Evolutionary conservation across 2,329 filamentous ascomycete genomes (phyloP), one percentile per base, ranked within the genome.

Genomic region (Podosphaera aphanis): DNA sequence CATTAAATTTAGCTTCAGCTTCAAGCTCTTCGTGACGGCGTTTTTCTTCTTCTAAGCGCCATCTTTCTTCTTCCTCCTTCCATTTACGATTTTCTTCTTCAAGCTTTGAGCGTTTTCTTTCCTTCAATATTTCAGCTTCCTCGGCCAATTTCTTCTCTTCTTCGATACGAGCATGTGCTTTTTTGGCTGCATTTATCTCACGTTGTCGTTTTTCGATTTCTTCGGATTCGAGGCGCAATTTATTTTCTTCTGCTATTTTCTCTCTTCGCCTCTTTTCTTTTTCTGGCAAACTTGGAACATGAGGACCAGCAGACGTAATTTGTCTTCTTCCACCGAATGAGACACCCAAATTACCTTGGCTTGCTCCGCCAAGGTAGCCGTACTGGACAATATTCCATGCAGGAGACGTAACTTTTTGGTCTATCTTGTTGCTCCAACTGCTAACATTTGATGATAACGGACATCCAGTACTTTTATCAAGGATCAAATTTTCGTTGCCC

Each of bases 371-470:
- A 80, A 95, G 90, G 62, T 94, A 98, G 6, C 90, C 86, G 59
- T 98, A 98, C 60, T 98, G 90, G 47, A 86, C 81, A 54, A 95
- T 95, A 59, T 95, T 98, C 90, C 90, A 98, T 1, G 90, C 90
- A 0, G 90, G 90, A 21, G 78, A 70, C 1, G 86, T 94, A 39
- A 70, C 71, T 15, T 73, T 74, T 61, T 94, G 82, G 53, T 94
- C 83, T 46, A 73, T 71, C 61, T 73, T 83, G 60, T 76, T 92
- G 62, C 83, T 93, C 90, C 90, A 95, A 62, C 77, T 92, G 59
- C 82, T 93, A 50, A 88, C 74, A 1, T 66, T 58, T 35, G 72
- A 67, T 44, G 75, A 69, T 48, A 66, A 61, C 13, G 68, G 61
- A 25, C 69, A 68, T 27, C 68, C 72, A 39, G 59, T 59, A 37